Base-by-base conservation (phyloP, 805 yeast genomes). In the Saccharomycopsis selenospora region DNA sequence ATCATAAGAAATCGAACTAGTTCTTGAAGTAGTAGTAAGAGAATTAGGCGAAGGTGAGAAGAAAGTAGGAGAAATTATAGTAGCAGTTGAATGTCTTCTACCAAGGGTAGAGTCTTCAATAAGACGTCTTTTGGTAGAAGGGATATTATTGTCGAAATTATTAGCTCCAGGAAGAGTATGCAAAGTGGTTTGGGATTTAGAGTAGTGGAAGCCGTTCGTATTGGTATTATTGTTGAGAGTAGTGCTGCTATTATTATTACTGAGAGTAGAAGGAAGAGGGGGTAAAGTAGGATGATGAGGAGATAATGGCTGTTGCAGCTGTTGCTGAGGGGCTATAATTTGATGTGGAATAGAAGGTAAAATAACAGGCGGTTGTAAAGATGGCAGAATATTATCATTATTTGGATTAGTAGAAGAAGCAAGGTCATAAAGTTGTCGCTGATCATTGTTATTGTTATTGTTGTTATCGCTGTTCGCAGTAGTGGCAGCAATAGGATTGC, bases 81-180 rank as follows among this genome's bases (percentile, higher is more conserved):
- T 53, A 25, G 54, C 53, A 2, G 56, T 47, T 3, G 52, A 48
- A 30, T 53, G 56, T 28, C 56, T 33, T 36, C 56, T 22, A 8
- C 23, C 42, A 13, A 36, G 5, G 6, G 40, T 13, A 4, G 29
- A 24, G 22, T 46, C 47, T 14, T 53, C 56, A n/a, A 50, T 22
- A 3, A 50, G 22, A 20, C 56, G 27, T 43, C 50, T 36, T 41
- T 52, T 49, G 14, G 29, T 10, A n/a, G 28, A 20, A 25, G 43
- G 28, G 3, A 38, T n/a, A 23, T 20, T 18, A 38, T 4, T 20
- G 25, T 38, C 25, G 25, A 38, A n/a, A 20, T 38, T 29, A 8
- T 17, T 22, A 13, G 38, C 38, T 10, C 20, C 29, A 7, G 14
- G 11, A 23, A 23, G 13, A 7, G 22, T 14, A 40, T 29, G 36